Conservation (phyloP, 75 land plant genomes). For the Cunninghamia lanceolata region DNA sequence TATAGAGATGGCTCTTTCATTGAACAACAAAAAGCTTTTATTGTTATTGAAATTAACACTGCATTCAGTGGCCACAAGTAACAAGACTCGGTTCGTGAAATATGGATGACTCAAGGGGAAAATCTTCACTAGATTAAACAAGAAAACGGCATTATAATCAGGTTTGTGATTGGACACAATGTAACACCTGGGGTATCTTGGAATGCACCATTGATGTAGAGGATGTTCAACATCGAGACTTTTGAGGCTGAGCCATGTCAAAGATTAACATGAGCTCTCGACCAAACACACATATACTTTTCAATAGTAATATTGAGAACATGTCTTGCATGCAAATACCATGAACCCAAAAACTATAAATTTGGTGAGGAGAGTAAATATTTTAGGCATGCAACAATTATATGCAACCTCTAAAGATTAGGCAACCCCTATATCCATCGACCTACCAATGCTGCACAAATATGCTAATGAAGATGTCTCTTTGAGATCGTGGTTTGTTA, state of each 20-base stretch:
- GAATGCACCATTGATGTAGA: slow-evolving; percentile 92
- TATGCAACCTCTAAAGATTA: slow-evolving; percentile 75
- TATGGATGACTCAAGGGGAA: slow-evolving; percentile 94
- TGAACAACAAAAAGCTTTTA: slow-evolving; percentile 56
- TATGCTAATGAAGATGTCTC: slow-evolving; percentile 82
- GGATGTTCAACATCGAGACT: slow-evolving; percentile 74
- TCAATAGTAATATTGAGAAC: slow-evolving; percentile 71
- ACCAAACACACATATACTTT: slow-evolving; percentile 77
- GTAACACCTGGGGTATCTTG: slow-evolving; percentile 81
- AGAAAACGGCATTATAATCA: slow-evolving; percentile 67
- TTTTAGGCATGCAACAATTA: slow-evolving; percentile 71
- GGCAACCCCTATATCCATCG: slow-evolving; percentile 67
- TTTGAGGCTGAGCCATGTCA: slow-evolving; percentile 67
- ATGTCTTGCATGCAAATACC: slow-evolving; percentile 58
- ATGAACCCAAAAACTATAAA: slow-evolving; percentile 83
- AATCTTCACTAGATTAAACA: slow-evolving; percentile 45
- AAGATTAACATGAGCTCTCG: slow-evolving; percentile 82
- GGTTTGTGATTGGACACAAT: slow-evolving; percentile 82
- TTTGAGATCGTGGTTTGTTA: no score
- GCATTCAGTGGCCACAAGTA: slow-evolving; percentile 91
- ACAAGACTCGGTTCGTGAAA: slow-evolving; percentile 84
- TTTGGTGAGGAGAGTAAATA: slow-evolving; percentile 82
- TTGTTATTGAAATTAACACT: slow-evolving; percentile 91
- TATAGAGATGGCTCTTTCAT: no score
- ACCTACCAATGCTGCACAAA: slow-evolving; percentile 53